Evolutionary conservation across 148 eudicot genomes (phyloP).

Genomic region (Nepenthes mirabilis): DNA sequence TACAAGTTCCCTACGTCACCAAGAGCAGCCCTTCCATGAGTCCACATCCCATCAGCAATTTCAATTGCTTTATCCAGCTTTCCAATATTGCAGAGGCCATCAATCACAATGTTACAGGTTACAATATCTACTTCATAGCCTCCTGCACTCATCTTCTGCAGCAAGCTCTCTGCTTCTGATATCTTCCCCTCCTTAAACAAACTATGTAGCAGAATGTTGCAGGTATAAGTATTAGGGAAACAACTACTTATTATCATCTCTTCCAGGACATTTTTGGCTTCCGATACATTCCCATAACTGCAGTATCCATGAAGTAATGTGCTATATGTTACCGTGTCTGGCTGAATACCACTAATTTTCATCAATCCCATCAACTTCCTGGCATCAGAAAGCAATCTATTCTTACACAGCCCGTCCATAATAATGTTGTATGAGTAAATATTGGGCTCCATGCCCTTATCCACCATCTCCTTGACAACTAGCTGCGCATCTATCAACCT

Average conservation of each 20-base stretch:
- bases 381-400: conserved; percentile 64
- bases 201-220: conserved; percentile 79
- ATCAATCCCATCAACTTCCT: conserved; percentile 42
- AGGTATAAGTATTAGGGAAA: conserved; percentile 54
- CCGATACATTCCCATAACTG: conserved; percentile 38
- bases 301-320: conserved; percentile 80
- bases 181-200: conserved; percentile 68
- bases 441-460: conserved; percentile 34
- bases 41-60: conserved; percentile 78
- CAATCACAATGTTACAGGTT: conserved; percentile 81
- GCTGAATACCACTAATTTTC: conserved; percentile 37
- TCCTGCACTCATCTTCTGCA: conserved; percentile 73
- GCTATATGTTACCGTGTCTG: conserved; percentile 66
- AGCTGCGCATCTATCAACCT: conserved; percentile 48
- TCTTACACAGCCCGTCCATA: conserved; percentile 68
- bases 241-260: conserved; percentile 61
- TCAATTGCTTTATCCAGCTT: conserved; percentile 80
- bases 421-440: conserved; percentile 55
- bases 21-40: conserved; percentile 67
- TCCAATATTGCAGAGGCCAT: conserved; percentile 73
- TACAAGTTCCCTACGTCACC: conserved; percentile 40
- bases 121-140: conserved; percentile 61
- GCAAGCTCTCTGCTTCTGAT: conserved; percentile 70
- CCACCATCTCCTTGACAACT: conserved; percentile 52
- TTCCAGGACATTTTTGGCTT: conserved; percentile 51